Percentiles rank a stretch among this genome's conserved stretches.
Evolutionary conservation across 768 basidiomycete species (phyloP).

Genomic region (Paxillus rubicundulus): DNA sequence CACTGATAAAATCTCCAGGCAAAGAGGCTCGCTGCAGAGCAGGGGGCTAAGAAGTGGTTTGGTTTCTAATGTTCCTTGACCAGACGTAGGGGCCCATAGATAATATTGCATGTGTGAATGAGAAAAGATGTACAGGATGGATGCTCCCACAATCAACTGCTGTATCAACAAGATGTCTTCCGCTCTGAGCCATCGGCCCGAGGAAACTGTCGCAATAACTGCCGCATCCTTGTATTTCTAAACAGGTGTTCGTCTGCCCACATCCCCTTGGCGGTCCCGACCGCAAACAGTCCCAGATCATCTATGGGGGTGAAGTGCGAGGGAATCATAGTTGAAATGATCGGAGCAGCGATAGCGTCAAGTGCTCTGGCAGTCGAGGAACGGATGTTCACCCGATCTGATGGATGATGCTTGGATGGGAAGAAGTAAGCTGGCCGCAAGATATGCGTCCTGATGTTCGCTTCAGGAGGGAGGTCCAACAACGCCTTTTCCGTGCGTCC

Average conservation of each 20-base stretch:
- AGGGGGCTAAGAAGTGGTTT: conserved; percentile 67
- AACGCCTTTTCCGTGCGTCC: conserved; percentile 33
- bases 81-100: no score
- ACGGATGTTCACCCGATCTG: conserved; percentile 28
- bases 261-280: conserved; percentile 18
- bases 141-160: neutral
- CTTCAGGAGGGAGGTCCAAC: conserved; percentile 16
- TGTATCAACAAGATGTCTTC: neutral
- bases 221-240: conserved; percentile 16
- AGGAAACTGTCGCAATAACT: neutral
- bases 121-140: neutral
- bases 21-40: conserved; percentile 59
- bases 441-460: conserved; percentile 25
- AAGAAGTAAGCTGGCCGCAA: conserved; percentile 38
- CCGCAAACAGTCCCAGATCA: conserved; percentile 16
- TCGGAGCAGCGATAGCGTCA: conserved; percentile 15
- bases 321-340: conserved; percentile 18
- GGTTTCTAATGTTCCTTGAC: conserved; percentile 37
- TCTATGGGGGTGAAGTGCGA: conserved; percentile 16
- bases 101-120: no score
- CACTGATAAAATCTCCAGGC: conserved; percentile 38
- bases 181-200: neutral
- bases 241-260: conserved; percentile 20
- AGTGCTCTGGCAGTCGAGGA: conserved; percentile 7
- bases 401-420: conserved; percentile 27